Base-by-base conservation (phyloP, 306 rosid genomes). In the Styphnolobium japonicum region DNA sequence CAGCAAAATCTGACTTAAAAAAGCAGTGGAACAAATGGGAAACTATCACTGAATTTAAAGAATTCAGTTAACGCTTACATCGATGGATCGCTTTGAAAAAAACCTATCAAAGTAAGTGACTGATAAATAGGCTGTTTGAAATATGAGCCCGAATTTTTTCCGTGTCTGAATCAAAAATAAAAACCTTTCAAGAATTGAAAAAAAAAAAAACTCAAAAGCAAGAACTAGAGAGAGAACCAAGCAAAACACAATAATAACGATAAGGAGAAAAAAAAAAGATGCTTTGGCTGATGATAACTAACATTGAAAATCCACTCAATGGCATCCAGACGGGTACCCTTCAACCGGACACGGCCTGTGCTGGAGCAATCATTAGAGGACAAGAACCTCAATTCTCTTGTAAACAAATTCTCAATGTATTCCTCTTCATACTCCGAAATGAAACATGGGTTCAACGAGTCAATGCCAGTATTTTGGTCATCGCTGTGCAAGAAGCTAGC, bases 271-370 rank as follows among this genome's bases (percentile, higher is more conserved):
- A 72, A 0, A 10, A 10, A 66, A 2, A 4, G 8, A 66, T 57
- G 21, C 25, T 73, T 27, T 39, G 48, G 19, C 8, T 33, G 49
- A 69, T 43, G 74, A 66, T 71, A 68, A 92, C 98, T 21, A 82
- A 92, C 98, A 81, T 87, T 89, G 89, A 91, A 85, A 95, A 91
- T 87, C 98, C 98, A 95, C 15, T 90, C 84, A 73, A 91, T 79
- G 65, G 94, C 88, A 74, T 87, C 85, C 22, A 86, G 65, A 18
- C 98, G 98, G 64, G 86, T 90, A 79, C 33, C 62, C 67, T 71
- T 79, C 63, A 91, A 78, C 93, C 89, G 87, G 69, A 3, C 57
- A 56, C 33, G n/a, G n/a, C n/a, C n/a, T n/a, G n/a, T 66, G 16
- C 10, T 37, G 3, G 88, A 86, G 36, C 71, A 85, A 42, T 70